Conservation (phyloP, 441 rosid species). For the Manihot esculenta region DNA sequence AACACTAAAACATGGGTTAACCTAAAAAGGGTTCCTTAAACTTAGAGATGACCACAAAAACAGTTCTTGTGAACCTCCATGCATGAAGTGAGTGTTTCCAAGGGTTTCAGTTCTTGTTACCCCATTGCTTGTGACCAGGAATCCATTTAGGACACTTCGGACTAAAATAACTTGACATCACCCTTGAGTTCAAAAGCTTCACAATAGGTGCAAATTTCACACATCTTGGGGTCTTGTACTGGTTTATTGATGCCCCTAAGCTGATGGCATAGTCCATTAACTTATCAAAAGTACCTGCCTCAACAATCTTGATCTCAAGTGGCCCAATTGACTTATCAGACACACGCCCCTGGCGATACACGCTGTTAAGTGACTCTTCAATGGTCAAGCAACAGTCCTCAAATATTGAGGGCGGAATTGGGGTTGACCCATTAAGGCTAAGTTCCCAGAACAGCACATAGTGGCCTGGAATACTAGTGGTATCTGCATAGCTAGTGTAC, state of each 20-base stretch:
- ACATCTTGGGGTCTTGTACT: slow-evolving; percentile 66
- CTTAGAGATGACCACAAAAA: slow-evolving; percentile 46
- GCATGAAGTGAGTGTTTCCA: neutral
- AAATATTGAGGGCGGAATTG: slow-evolving; percentile 50
- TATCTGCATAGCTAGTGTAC: slow-evolving; percentile 63
- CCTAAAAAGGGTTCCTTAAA: slow-evolving; percentile 33
- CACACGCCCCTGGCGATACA: slow-evolving; percentile 60
- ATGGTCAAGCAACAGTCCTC: slow-evolving; percentile 58
- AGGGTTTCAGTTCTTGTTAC: slow-evolving; percentile 33
- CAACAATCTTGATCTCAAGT: slow-evolving; percentile 56
- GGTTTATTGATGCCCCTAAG: slow-evolving; percentile 59
- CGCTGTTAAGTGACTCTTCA: slow-evolving; percentile 70
- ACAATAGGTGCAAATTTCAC: slow-evolving; percentile 55
- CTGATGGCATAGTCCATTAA: slow-evolving; percentile 65
- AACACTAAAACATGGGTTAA: slow-evolving; percentile 41
- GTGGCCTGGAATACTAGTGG: slow-evolving; percentile 50
- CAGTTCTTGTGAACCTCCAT: slow-evolving; percentile 33
- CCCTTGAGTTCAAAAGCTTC: slow-evolving; percentile 55
- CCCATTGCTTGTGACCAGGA: slow-evolving; percentile 59
- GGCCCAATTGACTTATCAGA: slow-evolving; percentile 61
- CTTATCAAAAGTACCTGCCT: slow-evolving; percentile 58
- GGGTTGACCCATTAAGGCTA: slow-evolving; percentile 33
- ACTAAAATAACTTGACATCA: slow-evolving; percentile 41
- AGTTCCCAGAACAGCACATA: slow-evolving; percentile 63
- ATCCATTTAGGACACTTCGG: slow-evolving; percentile 64